Base-by-base conservation (phyloP, 2,329 filamentous ascomycete genomes). In the Phaeosphaeriaceae sp. region DNA sequence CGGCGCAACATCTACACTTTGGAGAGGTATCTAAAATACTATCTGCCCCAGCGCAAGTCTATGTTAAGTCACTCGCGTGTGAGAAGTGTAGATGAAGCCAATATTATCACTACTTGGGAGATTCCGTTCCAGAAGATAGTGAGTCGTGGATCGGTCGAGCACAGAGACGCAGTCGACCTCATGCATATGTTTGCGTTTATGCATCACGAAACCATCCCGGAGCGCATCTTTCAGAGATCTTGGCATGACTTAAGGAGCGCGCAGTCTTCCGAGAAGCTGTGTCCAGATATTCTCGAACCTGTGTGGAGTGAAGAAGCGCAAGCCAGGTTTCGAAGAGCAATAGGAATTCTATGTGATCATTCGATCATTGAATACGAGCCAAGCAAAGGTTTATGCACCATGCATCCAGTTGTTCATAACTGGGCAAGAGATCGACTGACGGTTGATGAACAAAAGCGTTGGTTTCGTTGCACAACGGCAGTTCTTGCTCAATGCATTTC, bases 111-210 rank as follows among this genome's bases (percentile, higher is more conserved):
- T 7, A 26, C 23, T 9, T 26, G 4, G 23, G 23, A 26, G 2
- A 26, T 26, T 26, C 23, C 23, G 13, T 64, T 60, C 37, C 47
- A 50, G 33, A 56, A 40, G 12, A 60, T 71, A 11, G 60, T 60
- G 30, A 42, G 34, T 7, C 46, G 39, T 13, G 47, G 52, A 3
- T 49, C 50, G 7, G 21, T 54, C 37, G 49, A 51, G 33, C 46
- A 56, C 29, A 39, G 54, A 53, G 71, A 74, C 54, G 68, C 68
- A 13, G 41, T 73, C 3, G 54, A 73, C 29, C 46, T 74, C 13
- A 53, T 74, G 21, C 63, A 70, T 26, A 56, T 66, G 5, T 67
- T 73, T 39, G 62, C 68, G 8, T 74, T 70, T 49, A 56, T 70
- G 46, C 54, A 72, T 50, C 49, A 51, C 32, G 51, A 73, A 37